Base-by-base conservation (phyloP, 2,329 filamentous ascomycete genomes). In the Thielaviopsis euricoi region DNA sequence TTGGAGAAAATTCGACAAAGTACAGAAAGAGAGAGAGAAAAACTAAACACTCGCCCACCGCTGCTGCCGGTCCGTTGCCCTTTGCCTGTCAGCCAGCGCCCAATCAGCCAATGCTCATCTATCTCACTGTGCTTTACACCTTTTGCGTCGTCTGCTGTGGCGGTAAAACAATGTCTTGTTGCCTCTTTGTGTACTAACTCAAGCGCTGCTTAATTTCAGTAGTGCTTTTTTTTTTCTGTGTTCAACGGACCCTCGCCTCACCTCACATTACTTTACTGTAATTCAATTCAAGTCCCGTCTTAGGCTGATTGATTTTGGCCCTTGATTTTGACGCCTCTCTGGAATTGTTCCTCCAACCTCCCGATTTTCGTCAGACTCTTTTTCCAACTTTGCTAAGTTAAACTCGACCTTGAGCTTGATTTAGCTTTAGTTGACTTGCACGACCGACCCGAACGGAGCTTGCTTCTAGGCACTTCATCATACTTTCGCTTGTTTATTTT, bases 291-390 rank as follows among this genome's bases (percentile, higher is more conserved):
- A 12, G 37, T 43, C 13, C 17, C 37, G 37, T 43, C 37, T 43
- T 43, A 5, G 17, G 37, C 17, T n/a, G 17, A n/a, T 43, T n/a
- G 37, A 17, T 43, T 53, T n/a, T 53, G 52, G 25, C 52, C 33
- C 52, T 29, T 19, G 25, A 19, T 25, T 53, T 33, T 19, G 25
- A 25, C 33, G 23, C 52, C 21, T 53, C 5, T 53, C 25, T 33
- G 37, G 15, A 43, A 43, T 43, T 43, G 37, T 22, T 50, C 19
- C 17, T 49, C 52, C 52, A 59, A 59, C 52, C 52, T 19, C 52
- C 57, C 57, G 53, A 55, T 23, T 52, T 59, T 55, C 17, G 21
- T 50, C 52, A 19, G 48, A 29, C 57, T 29, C 50, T 52, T 55
- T 52, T 23, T 26, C 17, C 40, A 46, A n/a, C 23, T 49, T 49